These are phyloP conservation scores for Huntiella abstrusa DNA, from an alignment of 2,329 filamentous ascomycete species.

Conservation along the genomic window DNA sequence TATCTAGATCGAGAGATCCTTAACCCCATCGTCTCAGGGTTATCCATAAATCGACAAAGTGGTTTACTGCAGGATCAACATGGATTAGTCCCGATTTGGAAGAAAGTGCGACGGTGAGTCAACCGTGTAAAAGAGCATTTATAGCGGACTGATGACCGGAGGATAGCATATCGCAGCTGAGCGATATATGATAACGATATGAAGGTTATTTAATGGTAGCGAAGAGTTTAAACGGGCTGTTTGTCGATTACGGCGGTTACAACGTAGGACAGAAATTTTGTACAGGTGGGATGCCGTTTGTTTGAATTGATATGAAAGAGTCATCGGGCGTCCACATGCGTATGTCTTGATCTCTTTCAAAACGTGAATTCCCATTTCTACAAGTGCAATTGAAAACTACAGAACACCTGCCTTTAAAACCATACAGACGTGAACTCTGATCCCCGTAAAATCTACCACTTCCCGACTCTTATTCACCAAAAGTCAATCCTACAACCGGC, in stretches of 20 bases:
- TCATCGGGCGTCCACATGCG: not conserved
- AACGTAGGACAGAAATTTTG: not conserved
- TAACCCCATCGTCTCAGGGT: no score
- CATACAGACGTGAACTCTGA: not conserved
- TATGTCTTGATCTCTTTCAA: not conserved
- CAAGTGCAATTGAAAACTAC: not conserved
- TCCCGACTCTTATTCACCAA: not conserved
- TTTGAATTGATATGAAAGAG: not conserved
- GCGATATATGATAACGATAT: not conserved
- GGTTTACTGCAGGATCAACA: not conserved
- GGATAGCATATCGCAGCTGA: not conserved
- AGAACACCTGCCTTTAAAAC: not conserved
- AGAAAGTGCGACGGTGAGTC: not conserved
- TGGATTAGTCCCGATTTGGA: not conserved
- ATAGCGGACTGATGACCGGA: not conserved
- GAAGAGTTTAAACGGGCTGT: not conserved
- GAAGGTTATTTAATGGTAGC: not conserved
- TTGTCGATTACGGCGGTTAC: no score
- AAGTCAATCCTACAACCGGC: conserved; percentile 6
- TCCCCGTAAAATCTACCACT: not conserved
- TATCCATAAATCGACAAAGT: not conserved
- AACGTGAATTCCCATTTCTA: not conserved
- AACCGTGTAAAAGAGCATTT: not conserved
- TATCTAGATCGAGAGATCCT: not conserved
- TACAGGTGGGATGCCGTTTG: not conserved